Base-by-base conservation (phyloP, 2,329 filamentous ascomycete genomes). In the Apiospora kogelbergensis region DNA sequence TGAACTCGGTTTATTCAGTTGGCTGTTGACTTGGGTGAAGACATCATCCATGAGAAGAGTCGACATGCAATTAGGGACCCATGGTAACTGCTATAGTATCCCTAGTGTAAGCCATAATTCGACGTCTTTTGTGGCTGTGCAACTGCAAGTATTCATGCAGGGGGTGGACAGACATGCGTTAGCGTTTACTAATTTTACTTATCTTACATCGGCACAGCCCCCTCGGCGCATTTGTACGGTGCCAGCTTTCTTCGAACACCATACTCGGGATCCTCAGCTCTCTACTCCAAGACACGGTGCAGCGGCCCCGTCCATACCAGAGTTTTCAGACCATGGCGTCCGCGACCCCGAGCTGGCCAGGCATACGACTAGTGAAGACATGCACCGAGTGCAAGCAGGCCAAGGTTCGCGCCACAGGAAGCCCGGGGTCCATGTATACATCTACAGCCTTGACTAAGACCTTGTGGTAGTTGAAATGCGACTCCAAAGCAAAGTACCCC, bases 341-440 rank as follows among this genome's bases (percentile, higher is more conserved):
- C 3, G 71, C 66, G 45, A 69, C 70, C 63, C 71, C 73, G 13
- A 71, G 72, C 57, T 77, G 75, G 75, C 74, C 74, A 11, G 73
- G 74, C 42, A 68, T 73, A 6, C 72, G 76, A 22, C 72, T 74
- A 6, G 75, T 77, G 64, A 74, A 75, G 68, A 76, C 76, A 10
- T 77, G 76, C 71, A 77, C 76, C n/a, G 76, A 77, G 71, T 77
- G 76, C 72, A 77, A 77, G 60, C 76, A 77, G 67, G 76, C 75
- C 42, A 77, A 77, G 70, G 76, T 76, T 20, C 33, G 48, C 48
- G 48, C 48, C 48, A 33, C 48, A 42, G 30, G 15, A 17, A 4
- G 6, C 26, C 15, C 26, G 22, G 68, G 26, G 67, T 67, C 67
- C 24, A 3, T n/a, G n/a, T 41, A 20, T 42, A 37, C 11, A 41